Percentiles rank a stretch among this genome's conserved stretches.
phyloP scores from a whole-genome alignment of 768 basidiomycete species.

The Sarcodon sp. region DNA sequence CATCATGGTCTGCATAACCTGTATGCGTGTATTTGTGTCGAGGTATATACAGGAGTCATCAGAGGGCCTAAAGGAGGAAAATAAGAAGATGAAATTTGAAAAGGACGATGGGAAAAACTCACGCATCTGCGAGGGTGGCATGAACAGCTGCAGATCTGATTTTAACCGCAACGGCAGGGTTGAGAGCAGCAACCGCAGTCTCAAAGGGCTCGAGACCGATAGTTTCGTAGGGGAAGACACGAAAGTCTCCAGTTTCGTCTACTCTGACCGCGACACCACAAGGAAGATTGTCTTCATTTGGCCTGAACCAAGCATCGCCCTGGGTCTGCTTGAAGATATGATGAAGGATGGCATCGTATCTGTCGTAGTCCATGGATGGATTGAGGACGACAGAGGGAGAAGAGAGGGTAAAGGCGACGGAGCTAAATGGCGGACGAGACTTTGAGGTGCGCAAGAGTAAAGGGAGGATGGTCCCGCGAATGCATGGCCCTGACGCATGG shows the following conservation, averaged over 20 bases:
- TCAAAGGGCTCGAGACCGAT: slow-evolving; percentile 41
- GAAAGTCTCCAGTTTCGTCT: slow-evolving; percentile 25
- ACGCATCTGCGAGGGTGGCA: slow-evolving; percentile 35
- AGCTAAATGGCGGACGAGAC: neutral
- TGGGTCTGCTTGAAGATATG: slow-evolving; percentile 32
- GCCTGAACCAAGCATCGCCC: slow-evolving; percentile 42
- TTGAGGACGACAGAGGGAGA: neutral
- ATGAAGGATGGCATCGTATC: slow-evolving; percentile 29
- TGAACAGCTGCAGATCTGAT: slow-evolving; percentile 36
- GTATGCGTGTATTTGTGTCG: slow-evolving; percentile 57
- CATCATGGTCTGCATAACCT: slow-evolving; percentile 70
- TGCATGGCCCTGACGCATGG: neutral
- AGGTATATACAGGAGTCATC: slow-evolving; percentile 28
- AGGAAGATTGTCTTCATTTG: slow-evolving; percentile 31
- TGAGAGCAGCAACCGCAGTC: slow-evolving; percentile 35
- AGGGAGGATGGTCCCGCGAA: neutral
- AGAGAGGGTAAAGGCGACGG: neutral
- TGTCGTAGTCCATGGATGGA: slow-evolving; percentile 23
- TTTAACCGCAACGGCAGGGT: slow-evolving; percentile 44
- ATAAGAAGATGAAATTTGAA: neutral
- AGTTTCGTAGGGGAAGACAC: slow-evolving; percentile 44
- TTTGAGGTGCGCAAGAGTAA: neutral
- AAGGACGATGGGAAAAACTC: slow-evolving; percentile 7
- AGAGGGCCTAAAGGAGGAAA: slow-evolving; percentile 9
- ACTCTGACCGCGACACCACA: slow-evolving; percentile 38